Conservation (phyloP, 176 grass and related monocot species). For the Avena eriantha region DNA sequence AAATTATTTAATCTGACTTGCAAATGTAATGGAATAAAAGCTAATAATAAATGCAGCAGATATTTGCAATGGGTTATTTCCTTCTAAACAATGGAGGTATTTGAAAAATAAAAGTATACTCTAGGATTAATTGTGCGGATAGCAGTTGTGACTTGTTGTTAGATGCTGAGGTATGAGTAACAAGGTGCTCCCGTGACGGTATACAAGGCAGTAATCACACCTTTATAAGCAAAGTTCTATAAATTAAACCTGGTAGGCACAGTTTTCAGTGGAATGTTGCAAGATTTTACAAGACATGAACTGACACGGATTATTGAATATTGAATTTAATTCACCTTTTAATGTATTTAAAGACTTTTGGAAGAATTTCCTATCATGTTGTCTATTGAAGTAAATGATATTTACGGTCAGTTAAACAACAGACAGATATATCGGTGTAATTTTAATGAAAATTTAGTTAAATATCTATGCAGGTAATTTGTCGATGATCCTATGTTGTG, state of each 20-base stretch:
- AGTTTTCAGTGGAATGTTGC: not conserved
- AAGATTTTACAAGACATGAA: not conserved
- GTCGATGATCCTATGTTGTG: slow-evolving; percentile 14
- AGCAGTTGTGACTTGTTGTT: slow-evolving; percentile 3
- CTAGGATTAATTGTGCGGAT: not conserved
- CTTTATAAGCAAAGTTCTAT: slow-evolving; percentile 13
- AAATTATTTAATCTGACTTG: slow-evolving; percentile 43
- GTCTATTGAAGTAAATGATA: slow-evolving; percentile 27
- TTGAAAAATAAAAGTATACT: not conserved
- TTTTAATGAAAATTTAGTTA: slow-evolving; percentile 31
- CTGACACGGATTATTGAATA: not conserved
- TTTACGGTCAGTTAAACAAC: slow-evolving; percentile 31
- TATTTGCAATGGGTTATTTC: slow-evolving; percentile 24
- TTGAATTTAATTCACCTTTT: slow-evolving; percentile 30
- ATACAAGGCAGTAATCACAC: not conserved
- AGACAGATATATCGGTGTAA: slow-evolving; percentile 28
- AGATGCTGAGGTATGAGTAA: not conserved
- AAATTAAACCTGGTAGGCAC: not conserved
- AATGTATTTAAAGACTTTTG: slow-evolving; percentile 33
- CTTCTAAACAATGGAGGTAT: slow-evolving; percentile 15
- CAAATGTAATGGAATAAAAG: slow-evolving; percentile 24
- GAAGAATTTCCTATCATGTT: slow-evolving; percentile 19
- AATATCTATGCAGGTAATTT: not conserved
- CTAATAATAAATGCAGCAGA: slow-evolving; percentile 25
- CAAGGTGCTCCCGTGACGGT: not conserved